Conservation (phyloP, 371 early-diverging fungal species). For the Mortierella polycephala region DNA sequence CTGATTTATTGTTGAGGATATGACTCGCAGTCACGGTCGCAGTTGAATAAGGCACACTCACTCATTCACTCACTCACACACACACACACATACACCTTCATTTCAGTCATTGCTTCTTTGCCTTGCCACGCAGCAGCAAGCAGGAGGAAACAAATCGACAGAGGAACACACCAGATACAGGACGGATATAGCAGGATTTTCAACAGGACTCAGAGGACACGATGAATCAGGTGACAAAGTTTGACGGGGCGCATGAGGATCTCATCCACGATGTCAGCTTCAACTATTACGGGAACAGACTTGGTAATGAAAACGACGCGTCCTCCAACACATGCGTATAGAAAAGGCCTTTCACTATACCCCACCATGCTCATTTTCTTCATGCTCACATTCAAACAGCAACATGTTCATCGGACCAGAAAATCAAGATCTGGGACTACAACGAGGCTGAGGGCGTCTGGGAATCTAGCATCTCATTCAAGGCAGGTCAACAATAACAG, state of each 20-base stretch:
- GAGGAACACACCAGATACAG: neutral
- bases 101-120: too few relatives aligned
- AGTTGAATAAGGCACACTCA: too few relatives aligned
- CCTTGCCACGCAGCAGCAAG: too few relatives aligned
- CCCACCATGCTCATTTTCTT: neutral
- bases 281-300: conserved; percentile 91
- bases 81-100: too few relatives aligned
- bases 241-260: conserved; percentile 91
- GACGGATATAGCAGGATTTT: neutral
- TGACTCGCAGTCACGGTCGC: too few relatives aligned
- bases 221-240: conserved; percentile 66
- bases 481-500: conserved; percentile 56
- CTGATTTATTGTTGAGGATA: too few relatives aligned
- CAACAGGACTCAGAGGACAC: neutral
- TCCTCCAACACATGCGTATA: too few relatives aligned
- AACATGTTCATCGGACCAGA: conserved; percentile 93
- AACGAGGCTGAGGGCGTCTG: conserved; percentile 74
- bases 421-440: conserved; percentile 93
- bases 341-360: too few relatives aligned
- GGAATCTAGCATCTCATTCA: conserved; percentile 89
- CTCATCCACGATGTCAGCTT: conserved; percentile 92
- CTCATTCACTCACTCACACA: too few relatives aligned
- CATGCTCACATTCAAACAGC: conserved; percentile 24
- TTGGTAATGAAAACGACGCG: conserved; percentile 55
- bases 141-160: neutral